Conservation (phyloP, 768 basidiomycete genomes). For the Podaxis sp. region DNA sequence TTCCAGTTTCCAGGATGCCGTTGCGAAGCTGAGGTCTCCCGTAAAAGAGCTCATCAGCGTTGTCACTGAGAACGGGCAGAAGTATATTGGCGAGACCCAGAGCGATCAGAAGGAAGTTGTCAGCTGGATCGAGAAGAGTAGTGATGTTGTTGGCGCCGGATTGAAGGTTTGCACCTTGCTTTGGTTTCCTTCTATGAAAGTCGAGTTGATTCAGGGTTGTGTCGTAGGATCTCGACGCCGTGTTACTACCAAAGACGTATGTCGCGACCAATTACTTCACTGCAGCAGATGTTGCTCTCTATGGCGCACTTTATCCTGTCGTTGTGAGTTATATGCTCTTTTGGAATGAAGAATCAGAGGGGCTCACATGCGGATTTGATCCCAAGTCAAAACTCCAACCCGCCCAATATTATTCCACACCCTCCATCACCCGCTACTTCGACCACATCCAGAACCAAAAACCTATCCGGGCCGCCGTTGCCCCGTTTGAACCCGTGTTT, state of each 20-base stretch:
- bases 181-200: background rate
- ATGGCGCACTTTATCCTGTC: constrained; percentile 82
- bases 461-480: constrained; percentile 58
- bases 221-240: constrained; percentile 65
- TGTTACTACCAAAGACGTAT: constrained; percentile 79
- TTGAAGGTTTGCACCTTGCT: constrained; percentile 43
- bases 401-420: constrained; percentile 73
- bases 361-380: background rate
- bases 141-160: constrained; percentile 43
- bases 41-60: constrained; percentile 59
- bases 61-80: constrained; percentile 42
- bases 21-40: constrained; percentile 45
- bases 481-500: constrained; percentile 50
- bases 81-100: constrained; percentile 53
- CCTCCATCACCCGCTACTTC: constrained; percentile 90
- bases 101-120: constrained; percentile 63
- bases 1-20: constrained; percentile 40
- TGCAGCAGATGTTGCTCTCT: constrained; percentile 88
- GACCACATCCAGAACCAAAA: constrained; percentile 85
- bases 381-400: constrained; percentile 67
- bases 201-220: background rate
- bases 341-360: background rate
- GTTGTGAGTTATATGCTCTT: constrained; percentile 52
- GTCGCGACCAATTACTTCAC: constrained; percentile 83
- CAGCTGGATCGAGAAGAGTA: constrained; percentile 70